phyloP scores from a whole-genome alignment of 73 alveolate genomes.

The Stentor roeselii region DNA sequence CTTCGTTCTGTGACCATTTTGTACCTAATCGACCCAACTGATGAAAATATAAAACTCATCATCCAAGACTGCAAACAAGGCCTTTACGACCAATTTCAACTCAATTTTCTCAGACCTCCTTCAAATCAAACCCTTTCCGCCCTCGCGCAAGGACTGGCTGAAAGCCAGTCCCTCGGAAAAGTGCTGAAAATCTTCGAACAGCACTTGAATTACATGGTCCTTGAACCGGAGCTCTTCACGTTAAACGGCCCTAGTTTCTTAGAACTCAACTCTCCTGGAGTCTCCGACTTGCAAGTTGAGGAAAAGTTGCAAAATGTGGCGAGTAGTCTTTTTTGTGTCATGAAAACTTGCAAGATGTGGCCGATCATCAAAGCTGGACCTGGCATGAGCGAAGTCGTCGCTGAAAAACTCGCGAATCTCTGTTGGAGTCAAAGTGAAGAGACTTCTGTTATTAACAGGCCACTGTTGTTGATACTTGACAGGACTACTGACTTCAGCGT shows the following conservation, averaged over 20 bases:
- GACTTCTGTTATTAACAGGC: not conserved
- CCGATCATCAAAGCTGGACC: conserved; percentile 11
- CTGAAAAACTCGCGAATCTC: conserved; percentile 1
- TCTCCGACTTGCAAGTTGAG: not conserved
- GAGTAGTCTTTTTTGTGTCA: conserved; percentile 3
- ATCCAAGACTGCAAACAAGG: conserved; percentile 17
- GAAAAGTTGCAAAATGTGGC: not conserved
- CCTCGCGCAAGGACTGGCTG: conserved; percentile 8
- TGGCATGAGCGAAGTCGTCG: conserved; percentile 13
- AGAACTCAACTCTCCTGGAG: not conserved
- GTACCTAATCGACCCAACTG: conserved; percentile 21
- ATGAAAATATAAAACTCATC: not conserved
- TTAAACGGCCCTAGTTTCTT: not conserved
- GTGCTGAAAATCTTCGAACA: conserved; percentile 10
- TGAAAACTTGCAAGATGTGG: not conserved
- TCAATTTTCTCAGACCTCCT: conserved; percentile 7
- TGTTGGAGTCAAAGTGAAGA: conserved; percentile 12
- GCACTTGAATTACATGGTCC: not conserved
- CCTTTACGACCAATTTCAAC: not conserved
- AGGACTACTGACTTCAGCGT: not conserved
- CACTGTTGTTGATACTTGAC: conserved; percentile 3
- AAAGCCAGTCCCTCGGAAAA: not conserved
- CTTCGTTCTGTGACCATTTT: not conserved
- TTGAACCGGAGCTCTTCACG: not conserved
- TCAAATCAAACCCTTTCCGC: not conserved